These are phyloP conservation scores for Monosporascus sp. DNA, from an alignment of 2,329 filamentous ascomycete genomes.

Conservation along the genomic window DNA sequence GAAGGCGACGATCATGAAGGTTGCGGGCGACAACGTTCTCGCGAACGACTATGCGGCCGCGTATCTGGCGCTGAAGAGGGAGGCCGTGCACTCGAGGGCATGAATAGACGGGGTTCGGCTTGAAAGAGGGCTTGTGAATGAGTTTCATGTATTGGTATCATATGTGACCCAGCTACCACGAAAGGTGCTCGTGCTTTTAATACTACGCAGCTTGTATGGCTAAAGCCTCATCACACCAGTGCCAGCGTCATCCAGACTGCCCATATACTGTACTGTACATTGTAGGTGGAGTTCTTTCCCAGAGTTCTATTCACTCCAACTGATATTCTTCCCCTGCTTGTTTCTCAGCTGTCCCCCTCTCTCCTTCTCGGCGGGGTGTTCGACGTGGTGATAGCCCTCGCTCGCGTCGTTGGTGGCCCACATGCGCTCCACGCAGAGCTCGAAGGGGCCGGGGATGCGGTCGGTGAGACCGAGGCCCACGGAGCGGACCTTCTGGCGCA, in stretches of 20 bases:
- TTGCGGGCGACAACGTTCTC: constrained; percentile 57
- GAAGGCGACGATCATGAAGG: constrained; percentile 71
- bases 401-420: constrained; percentile 77
- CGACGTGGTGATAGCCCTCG: constrained; percentile 29
- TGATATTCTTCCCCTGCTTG: constrained; percentile 38
- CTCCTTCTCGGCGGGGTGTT: constrained; percentile 2
- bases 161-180: not conserved
- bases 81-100: constrained; percentile 22
- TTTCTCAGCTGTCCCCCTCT: constrained; percentile 34
- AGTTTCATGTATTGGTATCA: not conserved
- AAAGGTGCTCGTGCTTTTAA: not conserved
- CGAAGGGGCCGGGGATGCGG: constrained; percentile 80
- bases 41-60: constrained; percentile 63
- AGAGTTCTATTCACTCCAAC: constrained; percentile 28
- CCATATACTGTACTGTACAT: constrained; percentile 6
- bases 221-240: not conserved
- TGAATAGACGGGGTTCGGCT: not conserved
- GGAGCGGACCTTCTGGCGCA: constrained; percentile 78
- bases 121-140: too few species aligned
- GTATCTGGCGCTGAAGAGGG: constrained; percentile 54
- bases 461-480: constrained; percentile 88
- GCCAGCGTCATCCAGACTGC: not conserved
- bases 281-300: too few species aligned
- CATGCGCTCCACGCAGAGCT: constrained; percentile 76
- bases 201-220: not conserved